These are phyloP conservation scores for Spiromastix sp. DNA, from an alignment of 2,329 filamentous ascomycete genomes.

Conservation along the genomic window DNA sequence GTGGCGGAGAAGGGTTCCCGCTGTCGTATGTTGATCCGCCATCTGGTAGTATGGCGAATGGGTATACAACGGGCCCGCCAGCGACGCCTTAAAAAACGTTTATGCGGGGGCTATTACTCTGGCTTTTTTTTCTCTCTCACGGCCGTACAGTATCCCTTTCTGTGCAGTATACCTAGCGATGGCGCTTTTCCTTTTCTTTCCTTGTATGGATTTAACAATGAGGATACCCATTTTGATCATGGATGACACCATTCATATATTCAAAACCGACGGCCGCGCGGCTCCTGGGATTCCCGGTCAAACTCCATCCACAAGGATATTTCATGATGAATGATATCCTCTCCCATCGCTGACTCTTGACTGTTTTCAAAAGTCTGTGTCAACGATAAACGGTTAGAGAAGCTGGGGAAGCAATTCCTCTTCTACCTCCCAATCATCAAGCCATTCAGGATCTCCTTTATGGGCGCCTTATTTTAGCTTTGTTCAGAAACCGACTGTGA, in stretches of 20 bases:
- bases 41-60: conserved; percentile 3
- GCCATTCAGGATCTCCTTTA: background rate
- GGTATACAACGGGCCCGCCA: background rate
- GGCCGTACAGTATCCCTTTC: background rate
- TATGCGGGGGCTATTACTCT: background rate
- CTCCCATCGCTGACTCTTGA: too few species aligned
- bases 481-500: background rate
- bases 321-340: too few species aligned
- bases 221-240: background rate
- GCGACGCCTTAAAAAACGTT: conserved; percentile 1
- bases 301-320: too few species aligned
- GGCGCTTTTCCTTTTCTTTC: background rate
- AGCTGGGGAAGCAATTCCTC: background rate
- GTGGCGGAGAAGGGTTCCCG: conserved; percentile 32
- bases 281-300: too few species aligned
- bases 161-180: background rate
- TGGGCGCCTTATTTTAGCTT: background rate
- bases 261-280: too few species aligned
- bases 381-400: background rate
- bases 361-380: background rate
- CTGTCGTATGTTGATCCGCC: conserved; percentile 23
- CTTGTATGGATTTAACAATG: background rate
- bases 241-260: too few species aligned
- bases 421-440: background rate
- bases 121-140: background rate